phyloP scores from a whole-genome alignment of 352 stramenopile genomes.

The Globisporangium apiculatum region DNA sequence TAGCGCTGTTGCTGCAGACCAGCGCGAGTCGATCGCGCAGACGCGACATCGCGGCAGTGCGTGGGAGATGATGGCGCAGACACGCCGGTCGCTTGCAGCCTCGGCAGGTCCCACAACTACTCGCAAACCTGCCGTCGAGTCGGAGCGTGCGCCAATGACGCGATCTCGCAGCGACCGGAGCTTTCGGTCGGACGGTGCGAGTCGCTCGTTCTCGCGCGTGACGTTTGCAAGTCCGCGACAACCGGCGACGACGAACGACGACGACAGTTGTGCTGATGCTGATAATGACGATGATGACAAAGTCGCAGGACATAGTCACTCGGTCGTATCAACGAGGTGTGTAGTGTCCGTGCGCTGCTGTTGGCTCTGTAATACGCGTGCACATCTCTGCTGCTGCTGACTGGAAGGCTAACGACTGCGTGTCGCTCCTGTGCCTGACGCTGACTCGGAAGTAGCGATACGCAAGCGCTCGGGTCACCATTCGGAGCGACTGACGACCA shows the following conservation, averaged over 20 bases:
- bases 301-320: neutral
- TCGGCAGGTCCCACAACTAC: neutral
- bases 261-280: neutral
- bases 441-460: no score
- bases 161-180: neutral
- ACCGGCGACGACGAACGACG: neutral
- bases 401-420: no score
- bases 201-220: slow-evolving; percentile 2
- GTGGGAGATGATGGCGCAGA: neutral
- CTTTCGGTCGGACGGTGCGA: neutral
- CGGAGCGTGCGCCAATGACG: neutral
- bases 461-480: no score
- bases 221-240: slow-evolving; percentile 1
- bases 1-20: no score
- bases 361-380: no score
- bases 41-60: no score
- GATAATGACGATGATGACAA: neutral
- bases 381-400: no score
- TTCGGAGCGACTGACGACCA: no score
- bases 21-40: no score
- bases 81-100: neutral
- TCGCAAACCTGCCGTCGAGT: neutral
- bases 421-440: no score
- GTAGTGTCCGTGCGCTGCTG: no score
- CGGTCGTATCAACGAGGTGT: no score